Percentiles rank a stretch among this genome's conserved stretches.
phyloP scores from a whole-genome alignment of 208 protist species.

The Trypanosoma grayi region DNA sequence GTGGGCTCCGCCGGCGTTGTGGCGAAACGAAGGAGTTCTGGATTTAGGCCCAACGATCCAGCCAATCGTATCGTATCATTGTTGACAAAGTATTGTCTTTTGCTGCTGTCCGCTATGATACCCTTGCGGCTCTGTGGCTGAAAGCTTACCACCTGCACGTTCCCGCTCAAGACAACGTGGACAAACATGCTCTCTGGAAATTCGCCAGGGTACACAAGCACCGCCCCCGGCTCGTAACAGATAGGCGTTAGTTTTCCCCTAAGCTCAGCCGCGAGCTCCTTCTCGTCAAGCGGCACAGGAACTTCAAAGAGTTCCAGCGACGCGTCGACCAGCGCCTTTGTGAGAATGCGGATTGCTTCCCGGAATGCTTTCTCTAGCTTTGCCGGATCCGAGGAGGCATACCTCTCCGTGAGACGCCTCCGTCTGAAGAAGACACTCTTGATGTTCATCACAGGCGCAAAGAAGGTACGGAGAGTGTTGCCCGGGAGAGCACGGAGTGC shows the following conservation, averaged over 20 bases:
- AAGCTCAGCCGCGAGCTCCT: slow-evolving; percentile 41
- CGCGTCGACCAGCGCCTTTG: slow-evolving; percentile 46
- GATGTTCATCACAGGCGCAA: slow-evolving; percentile 67
- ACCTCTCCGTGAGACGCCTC: slow-evolving; percentile 30
- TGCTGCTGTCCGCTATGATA: slow-evolving; percentile 13
- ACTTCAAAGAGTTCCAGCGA: slow-evolving; percentile 44
- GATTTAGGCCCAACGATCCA: slow-evolving; percentile 36
- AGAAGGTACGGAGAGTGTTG: slow-evolving; percentile 57
- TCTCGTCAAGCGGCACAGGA: slow-evolving; percentile 49
- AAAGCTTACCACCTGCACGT: slow-evolving; percentile 57
- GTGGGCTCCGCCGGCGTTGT: not conserved
- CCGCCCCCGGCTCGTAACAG: slow-evolving; percentile 53
- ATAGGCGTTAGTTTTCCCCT: slow-evolving; percentile 47
- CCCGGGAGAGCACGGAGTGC: slow-evolving; percentile 69
- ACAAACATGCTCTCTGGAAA: slow-evolving; percentile 70
- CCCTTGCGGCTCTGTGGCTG: slow-evolving; percentile 57
- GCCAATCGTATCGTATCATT: slow-evolving; percentile 65
- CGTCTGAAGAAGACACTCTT: slow-evolving; percentile 42
- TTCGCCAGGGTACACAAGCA: slow-evolving; percentile 70
- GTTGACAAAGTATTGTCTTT: slow-evolving; percentile 65
- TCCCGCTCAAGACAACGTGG: slow-evolving; percentile 69
- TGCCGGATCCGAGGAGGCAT: slow-evolving; percentile 22
- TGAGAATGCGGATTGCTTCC: slow-evolving; percentile 44
- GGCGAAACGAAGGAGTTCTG: slow-evolving; percentile 22
- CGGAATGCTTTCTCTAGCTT: slow-evolving; percentile 30